Evolutionary conservation across 208 protist species (phyloP), one percentile per base, ranked within the genome.

Genomic region (Trypanosoma platydactyli): DNA sequence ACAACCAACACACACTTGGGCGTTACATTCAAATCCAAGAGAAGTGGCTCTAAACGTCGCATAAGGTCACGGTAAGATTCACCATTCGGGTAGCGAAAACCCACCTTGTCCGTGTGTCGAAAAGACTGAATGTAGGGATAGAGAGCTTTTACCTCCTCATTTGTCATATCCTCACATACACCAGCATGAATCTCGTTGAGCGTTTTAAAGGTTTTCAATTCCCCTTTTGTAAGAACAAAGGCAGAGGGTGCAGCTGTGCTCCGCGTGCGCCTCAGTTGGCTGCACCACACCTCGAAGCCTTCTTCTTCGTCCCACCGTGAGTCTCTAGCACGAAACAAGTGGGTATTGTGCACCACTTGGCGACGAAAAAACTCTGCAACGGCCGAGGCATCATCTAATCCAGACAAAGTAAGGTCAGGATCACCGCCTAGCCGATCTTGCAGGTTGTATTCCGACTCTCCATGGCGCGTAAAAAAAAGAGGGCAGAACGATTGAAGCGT

Each of bases 161-260:
- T 89, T 24, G 88, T 94, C 80, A 94, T 88, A 58, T 91, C 83
- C 68, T 94, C 88, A 49, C 88, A 94, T 53, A 94, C 86, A 25
- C 88, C 88, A 55, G 85, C 88, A 58, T 94, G 83, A 57, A 94
- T 94, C 65, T 94, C 88, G 73, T 94, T 94, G 24, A 94, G 66
- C 5, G 83, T 86, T 60, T 86, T 84, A 64, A 86, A 88, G 5
- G 54, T 64, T 27, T 60, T 68, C 12, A 81, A 33, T n/a, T 75
- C 41, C 12, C 75, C 81, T 22, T 52, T 56, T 24, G 72, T 77
- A 16, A 89, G 76, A 16, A 87, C 74, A 30, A 67, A 60, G 0
- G 83, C 77, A 12, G 80, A 81, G 5, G 83, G 83, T 53, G 74
- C 60, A 27, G 83, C 88, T 9, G 88, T 94, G 68, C 79, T 73